phyloP scores from a whole-genome alignment of 2,329 filamentous ascomycete species.

The Aspergillaceae sp. region DNA sequence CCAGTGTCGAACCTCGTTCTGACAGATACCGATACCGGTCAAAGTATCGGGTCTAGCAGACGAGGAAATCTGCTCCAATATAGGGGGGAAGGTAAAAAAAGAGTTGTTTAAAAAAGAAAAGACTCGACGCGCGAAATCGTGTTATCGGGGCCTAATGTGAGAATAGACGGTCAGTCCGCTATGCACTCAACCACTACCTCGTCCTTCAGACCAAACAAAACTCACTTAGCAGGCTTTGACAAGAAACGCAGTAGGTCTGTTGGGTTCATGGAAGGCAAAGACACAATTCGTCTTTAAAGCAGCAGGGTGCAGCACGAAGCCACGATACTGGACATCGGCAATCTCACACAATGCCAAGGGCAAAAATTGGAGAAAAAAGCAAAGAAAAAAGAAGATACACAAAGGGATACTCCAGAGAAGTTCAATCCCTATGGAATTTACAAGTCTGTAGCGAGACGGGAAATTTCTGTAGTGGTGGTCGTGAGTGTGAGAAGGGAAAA shows the following conservation, averaged over 20 bases:
- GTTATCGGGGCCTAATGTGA: slow-evolving; percentile 55
- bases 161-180: too few species aligned
- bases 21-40: slow-evolving; percentile 73
- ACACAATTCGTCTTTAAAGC: slow-evolving; percentile 25
- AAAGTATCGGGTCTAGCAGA: slow-evolving; percentile 81
- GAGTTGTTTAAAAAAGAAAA: slow-evolving; percentile 1
- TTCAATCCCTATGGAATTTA: too few species aligned
- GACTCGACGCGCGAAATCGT: slow-evolving; percentile 21
- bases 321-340: slow-evolving; percentile 28
- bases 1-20: slow-evolving; percentile 50
- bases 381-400: neutral
- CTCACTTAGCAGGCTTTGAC: slow-evolving; percentile 88
- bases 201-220: slow-evolving; percentile 12
- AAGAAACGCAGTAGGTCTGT: slow-evolving; percentile 87
- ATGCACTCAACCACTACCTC: neutral
- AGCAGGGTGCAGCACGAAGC: slow-evolving; percentile 25
- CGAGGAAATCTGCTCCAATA: slow-evolving; percentile 53
- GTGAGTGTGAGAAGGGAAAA: neutral
- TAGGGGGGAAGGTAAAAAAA: slow-evolving; percentile 12
- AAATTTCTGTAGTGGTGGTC: neutral
- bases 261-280: slow-evolving; percentile 69
- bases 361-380: neutral
- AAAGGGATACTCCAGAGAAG: neutral
- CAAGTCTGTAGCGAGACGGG: neutral
- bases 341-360: neutral